Evolutionary conservation across 257 asterid species (phyloP), one percentile per base, ranked within the genome.

Genomic region (Lavandula angustifolia): DNA sequence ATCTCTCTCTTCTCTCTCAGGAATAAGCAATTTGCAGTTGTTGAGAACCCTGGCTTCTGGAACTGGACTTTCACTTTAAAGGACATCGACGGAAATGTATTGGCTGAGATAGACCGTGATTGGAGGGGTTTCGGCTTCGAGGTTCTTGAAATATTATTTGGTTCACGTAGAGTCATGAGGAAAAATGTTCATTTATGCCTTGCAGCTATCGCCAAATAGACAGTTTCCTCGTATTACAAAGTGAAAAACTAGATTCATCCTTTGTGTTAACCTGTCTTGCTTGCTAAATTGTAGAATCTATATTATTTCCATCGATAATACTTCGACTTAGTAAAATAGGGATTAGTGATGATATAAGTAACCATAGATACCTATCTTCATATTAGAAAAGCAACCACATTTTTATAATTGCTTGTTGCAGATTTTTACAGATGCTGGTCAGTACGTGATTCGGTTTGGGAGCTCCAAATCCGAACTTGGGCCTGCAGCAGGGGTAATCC

Each of bases 41-140:
- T 92, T 73, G 99, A 89, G 78, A 92, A 92, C 75, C 99, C 96
- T 75, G 96, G 97, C 50, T 75, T 89, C 33, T 92, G 97, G 96
- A 82, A 89, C 82, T 89, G 96, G 95, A 89, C 97, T 16, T 92
- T 92, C 76, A 89, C 96, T 48, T 77, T 92, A 84, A 87, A 92
- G 80, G 96, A 87, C 76, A 81, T 87, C 59, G 91, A 87, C 42
- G 99, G 97, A 69, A 85, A 83, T 29, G 90, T 87, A 67, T 78
- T 92, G 79, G 99, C 96, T 70, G 88, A 89, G 80, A 80, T 92
- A 67, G 95, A 89, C 74, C 98, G 98, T 72, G 90, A 92, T 69
- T 92, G 96, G 96, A 87, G 98, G 71, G 98, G 98, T 67, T 75
- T 89, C 12, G 96, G 96, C 69, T 89, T 92, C 78, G 96, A 92